Base-by-base conservation (phyloP, 2,329 filamentous ascomycete species). In the Dendryphion nanum region DNA sequence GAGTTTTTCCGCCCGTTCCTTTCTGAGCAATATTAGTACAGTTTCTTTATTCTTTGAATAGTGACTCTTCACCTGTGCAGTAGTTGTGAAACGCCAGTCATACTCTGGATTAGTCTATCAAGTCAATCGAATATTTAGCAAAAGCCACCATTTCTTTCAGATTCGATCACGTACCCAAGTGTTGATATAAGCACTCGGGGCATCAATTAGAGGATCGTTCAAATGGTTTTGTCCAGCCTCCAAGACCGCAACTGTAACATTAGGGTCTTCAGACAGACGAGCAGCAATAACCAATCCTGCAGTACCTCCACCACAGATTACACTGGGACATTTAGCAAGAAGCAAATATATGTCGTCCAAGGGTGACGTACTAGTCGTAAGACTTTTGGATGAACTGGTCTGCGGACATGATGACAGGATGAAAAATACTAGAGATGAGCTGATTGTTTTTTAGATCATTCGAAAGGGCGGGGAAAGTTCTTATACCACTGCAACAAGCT, bases 31-130 rank as follows among this genome's bases (percentile, higher is more conserved):
- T 29, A 24, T 55, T n/a, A 51, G 23, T 3, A 26, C 10, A 26
- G n/a, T n/a, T n/a, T n/a, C n/a, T n/a, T n/a, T n/a, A n/a, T n/a
- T n/a, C n/a, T n/a, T n/a, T n/a, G n/a, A n/a, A n/a, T n/a, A n/a
- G n/a, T n/a, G n/a, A n/a, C n/a, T n/a, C n/a, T 43, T 26, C 35
- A 55, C 59, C 39, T 63, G 59, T 2, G 59, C 57, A n/a, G 58
- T 51, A 6, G 57, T 61, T 24, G 52, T 53, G 35, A 38, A 53
- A 7, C 42, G 29, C 61, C 59, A 64, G 26, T 64, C 61, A 41
- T 57, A 62, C 28, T 61, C 50, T 3, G 55, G 50, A 19, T 61
- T 59, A 18, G 48, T 56, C 42, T 44, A 51, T 1, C n/a, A n/a
- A 55, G 36, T 20, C 56, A 48, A 0, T 42, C 37, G 23, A 54